A percentile compares a stretch with the other conserved stretches of the same genome.
These are phyloP conservation scores for Rhamnella rubrinervis DNA, from an alignment of 331 rosid species.

Conservation along the genomic window DNA sequence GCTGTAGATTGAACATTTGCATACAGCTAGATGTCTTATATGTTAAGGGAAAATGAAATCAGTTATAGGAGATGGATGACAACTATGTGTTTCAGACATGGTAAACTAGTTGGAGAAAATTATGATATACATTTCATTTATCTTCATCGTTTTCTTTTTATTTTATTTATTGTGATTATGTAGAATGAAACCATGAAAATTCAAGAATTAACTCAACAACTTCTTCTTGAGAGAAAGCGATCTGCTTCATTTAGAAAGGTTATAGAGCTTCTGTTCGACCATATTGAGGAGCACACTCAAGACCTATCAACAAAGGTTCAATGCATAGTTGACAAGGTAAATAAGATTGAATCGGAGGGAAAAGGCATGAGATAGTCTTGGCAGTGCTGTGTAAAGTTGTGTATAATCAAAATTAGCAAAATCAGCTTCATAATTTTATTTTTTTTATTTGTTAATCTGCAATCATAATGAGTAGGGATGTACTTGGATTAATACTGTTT, in stretches of 20 bases:
- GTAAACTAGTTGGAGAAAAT: too few species aligned
- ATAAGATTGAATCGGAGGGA: conserved; percentile 30
- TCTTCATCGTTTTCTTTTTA: background rate
- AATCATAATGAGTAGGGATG: background rate
- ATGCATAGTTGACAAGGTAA: conserved; percentile 24
- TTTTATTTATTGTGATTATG: background rate
- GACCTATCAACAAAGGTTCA: conserved; percentile 28
- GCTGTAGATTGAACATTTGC: too few species aligned
- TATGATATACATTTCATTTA: background rate
- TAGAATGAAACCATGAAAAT: conserved; percentile 30
- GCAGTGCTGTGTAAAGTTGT: conserved; percentile 4
- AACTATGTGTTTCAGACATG: too few species aligned
- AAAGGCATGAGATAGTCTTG: conserved; percentile 12
- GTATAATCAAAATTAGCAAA: conserved; percentile 4
- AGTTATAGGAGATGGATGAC: background rate
- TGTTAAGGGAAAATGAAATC: too few species aligned
- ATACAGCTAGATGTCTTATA: too few species aligned
- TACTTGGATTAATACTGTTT: background rate
- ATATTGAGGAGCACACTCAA: conserved; percentile 35
- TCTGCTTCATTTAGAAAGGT: conserved; percentile 35
- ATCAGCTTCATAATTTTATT: conserved; percentile 1
- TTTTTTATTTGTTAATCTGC: conserved; percentile 2
- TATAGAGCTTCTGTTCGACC: conserved; percentile 31
- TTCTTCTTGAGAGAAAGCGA: conserved; percentile 36
- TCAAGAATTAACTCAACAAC: conserved; percentile 29